These are phyloP conservation scores for Purpureocillium lavendulum DNA, from an alignment of 2,329 filamentous ascomycete species.

Conservation along the genomic window DNA sequence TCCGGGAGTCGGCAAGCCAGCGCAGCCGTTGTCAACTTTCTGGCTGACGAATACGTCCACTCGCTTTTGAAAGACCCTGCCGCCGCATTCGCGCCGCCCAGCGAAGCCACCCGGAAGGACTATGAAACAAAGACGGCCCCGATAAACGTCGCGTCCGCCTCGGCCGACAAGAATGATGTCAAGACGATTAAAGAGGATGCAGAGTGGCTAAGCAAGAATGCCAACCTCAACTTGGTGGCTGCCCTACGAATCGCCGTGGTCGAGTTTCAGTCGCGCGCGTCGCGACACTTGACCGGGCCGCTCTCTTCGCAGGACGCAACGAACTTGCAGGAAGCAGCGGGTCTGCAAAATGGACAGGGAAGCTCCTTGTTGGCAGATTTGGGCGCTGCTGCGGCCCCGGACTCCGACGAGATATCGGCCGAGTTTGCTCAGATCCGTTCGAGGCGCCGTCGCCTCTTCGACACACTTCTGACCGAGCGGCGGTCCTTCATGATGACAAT, in stretches of 20 bases:
- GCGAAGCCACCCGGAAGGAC: conserved; percentile 54
- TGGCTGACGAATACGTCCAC: conserved; percentile 61
- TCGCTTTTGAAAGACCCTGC: conserved; percentile 61
- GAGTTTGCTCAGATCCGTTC: conserved; percentile 55
- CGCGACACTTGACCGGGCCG: conserved; percentile 60
- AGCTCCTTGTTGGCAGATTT: conserved; percentile 48
- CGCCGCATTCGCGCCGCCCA: conserved; percentile 56
- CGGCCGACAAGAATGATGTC: conserved; percentile 61
- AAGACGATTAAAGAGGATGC: conserved; percentile 77
- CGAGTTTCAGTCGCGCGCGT: conserved; percentile 76
- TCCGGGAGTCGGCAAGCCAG: conserved; percentile 46
- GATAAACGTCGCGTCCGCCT: conserved; percentile 68
- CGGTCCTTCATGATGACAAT: conserved; percentile 58
- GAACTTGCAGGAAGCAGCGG: conserved; percentile 67
- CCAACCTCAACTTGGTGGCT: conserved; percentile 69
- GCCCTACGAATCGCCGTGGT: conserved; percentile 73
- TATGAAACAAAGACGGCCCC: conserved; percentile 83
- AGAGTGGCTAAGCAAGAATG: conserved; percentile 74
- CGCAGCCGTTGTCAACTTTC: conserved; percentile 55
- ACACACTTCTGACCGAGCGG: conserved; percentile 64
- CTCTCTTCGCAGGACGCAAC: conserved; percentile 71
- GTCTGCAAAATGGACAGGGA: conserved; percentile 51
- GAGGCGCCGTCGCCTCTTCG: conserved; percentile 59
- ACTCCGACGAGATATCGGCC: conserved; percentile 45
- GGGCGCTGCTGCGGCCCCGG: conserved; percentile 33